A percentile compares a stretch with the other conserved stretches of the same genome.
Evolutionary conservation across 2,329 filamentous ascomycete species (phyloP).

Genomic region (Colletotrichum ledebouriae): DNA sequence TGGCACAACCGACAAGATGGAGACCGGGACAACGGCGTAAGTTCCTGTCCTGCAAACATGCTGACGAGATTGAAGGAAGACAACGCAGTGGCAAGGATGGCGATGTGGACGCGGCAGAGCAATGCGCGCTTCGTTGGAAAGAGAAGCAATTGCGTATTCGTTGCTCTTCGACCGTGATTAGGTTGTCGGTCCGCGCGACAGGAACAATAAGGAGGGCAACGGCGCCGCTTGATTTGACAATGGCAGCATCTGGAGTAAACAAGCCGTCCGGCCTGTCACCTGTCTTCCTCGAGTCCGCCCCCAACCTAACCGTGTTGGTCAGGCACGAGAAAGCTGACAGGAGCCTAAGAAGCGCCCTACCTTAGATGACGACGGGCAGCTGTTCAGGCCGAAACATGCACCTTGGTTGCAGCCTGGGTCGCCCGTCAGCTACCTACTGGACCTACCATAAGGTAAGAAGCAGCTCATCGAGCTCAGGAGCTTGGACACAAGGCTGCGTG

Average conservation of each 20-base stretch:
- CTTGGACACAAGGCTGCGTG: conserved; percentile 38
- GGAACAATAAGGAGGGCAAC: conserved; percentile 49
- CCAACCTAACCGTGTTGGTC: conserved; percentile 30
- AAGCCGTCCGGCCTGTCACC: conserved; percentile 35
- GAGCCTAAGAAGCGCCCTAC: conserved; percentile 44
- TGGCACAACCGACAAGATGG: conserved; percentile 22
- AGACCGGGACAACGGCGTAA: conserved; percentile 7
- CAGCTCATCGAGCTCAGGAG: conserved; percentile 10
- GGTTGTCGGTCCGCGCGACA: conserved; percentile 44
- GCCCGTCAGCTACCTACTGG: neutral
- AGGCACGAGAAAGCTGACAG: conserved; percentile 49
- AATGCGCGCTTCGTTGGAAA: conserved; percentile 25
- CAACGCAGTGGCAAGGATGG: neutral
- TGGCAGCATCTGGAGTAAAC: conserved; percentile 45
- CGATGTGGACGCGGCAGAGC: conserved; percentile 7
- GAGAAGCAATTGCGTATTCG: conserved; percentile 13
- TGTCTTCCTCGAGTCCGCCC: conserved; percentile 29
- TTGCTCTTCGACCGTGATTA: conserved; percentile 24
- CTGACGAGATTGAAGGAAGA: conserved; percentile 12
- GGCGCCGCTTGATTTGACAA: conserved; percentile 51
- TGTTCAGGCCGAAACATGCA: conserved; percentile 35
- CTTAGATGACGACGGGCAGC: conserved; percentile 16
- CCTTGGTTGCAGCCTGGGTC: conserved; percentile 24
- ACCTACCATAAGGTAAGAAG: neutral
- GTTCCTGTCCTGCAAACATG: conserved; percentile 17